Evolutionary conservation across 1,139 yeast species (phyloP).

Genomic region (Candida mesenterica): DNA sequence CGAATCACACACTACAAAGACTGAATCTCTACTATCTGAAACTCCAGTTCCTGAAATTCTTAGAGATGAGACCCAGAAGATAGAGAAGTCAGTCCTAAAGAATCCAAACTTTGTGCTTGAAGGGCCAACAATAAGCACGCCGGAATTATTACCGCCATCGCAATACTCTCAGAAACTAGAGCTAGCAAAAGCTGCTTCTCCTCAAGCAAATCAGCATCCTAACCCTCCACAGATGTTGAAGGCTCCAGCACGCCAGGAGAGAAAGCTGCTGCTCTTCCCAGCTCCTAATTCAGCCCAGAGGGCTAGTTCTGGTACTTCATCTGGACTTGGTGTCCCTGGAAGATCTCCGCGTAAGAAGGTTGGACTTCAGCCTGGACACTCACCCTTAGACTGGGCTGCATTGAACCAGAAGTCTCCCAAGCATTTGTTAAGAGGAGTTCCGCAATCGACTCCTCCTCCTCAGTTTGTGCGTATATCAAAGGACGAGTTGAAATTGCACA

Average conservation of each 20-base stretch:
- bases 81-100: no score
- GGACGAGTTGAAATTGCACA: conserved; percentile 63
- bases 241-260: background rate
- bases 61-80: no score
- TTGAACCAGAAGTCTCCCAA: conserved; percentile 40
- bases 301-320: conserved; percentile 15
- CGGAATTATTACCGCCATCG: no score
- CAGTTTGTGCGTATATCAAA: conserved; percentile 51
- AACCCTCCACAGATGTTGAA: no score
- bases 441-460: conserved; percentile 41
- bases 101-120: no score
- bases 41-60: no score
- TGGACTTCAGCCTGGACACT: conserved; percentile 70
- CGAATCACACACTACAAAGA: no score
- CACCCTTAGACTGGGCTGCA: conserved; percentile 85
- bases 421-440: conserved; percentile 39
- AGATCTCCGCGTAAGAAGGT: conserved; percentile 49
- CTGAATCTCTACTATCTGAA: no score
- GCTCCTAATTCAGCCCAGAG: conserved; percentile 44
- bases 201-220: no score
- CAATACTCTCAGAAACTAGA: no score
- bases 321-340: conserved; percentile 12
- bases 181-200: no score
- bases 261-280: conserved; percentile 24
- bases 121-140: no score